phyloP scores from a whole-genome alignment of 192 early-diverging fungal species.

The Neocallimastix lanati region DNA sequence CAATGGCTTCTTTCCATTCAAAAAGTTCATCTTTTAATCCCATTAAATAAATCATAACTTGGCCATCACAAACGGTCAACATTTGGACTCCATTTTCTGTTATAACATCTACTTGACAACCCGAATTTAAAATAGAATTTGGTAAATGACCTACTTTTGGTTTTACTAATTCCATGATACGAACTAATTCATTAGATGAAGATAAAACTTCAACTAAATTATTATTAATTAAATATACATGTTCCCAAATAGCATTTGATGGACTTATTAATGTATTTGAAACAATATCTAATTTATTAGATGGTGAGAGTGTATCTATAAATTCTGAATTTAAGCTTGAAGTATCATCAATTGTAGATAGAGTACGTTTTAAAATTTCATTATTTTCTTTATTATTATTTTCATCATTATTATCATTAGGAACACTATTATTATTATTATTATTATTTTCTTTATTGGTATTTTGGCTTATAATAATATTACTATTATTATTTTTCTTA shows the following conservation, averaged over 20 bases:
- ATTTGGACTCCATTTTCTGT: background rate
- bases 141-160: background rate
- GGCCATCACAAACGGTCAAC: background rate
- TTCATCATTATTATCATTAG: too few species aligned
- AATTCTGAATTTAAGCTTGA: too few species aligned
- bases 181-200: background rate
- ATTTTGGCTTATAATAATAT: too few species aligned
- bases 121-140: background rate
- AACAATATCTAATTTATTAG: too few species aligned
- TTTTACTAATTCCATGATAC: background rate
- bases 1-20: background rate
- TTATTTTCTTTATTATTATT: too few species aligned
- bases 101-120: background rate
- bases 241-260: background rate
- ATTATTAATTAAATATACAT: background rate
- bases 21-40: background rate
- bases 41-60: background rate
- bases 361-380: too few species aligned
- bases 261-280: background rate
- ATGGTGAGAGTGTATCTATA: too few species aligned
- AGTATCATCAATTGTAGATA: too few species aligned
- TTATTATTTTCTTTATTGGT: background rate
- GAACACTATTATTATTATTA: background rate
- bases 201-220: background rate
- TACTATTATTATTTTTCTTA: background rate